Evolutionary conservation across 2,329 filamentous ascomycete species (phyloP), one percentile per base, ranked within the genome.

Genomic region (Penicillium sp.): DNA sequence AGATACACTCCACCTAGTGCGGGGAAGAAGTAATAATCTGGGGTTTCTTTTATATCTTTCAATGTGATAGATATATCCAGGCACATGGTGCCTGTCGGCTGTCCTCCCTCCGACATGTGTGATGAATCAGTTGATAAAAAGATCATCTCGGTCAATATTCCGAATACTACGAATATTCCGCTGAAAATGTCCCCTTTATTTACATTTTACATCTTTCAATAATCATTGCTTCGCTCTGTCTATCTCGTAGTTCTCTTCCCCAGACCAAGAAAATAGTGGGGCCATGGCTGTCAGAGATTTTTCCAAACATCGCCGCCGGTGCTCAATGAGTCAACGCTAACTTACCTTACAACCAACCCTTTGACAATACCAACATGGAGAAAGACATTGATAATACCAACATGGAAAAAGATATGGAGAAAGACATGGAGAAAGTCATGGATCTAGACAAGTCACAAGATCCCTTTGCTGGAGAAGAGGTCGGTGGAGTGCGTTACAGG

Each of bases 401-500:
- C 10, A 29, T 41, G 29, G 39, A 52, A 12, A 44, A 44, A 21
- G 49, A 44, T 3, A 15, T 52, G 29, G 49, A 44, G 10, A 44
- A 44, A n/a, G 49, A 33, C 13, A n/a, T 27, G 49, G 49, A 42
- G 25, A 12, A 41, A 21, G n/a, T 10, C 19, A 13, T 52, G 19
- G 49, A 44, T 25, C 13, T 21, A 31, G 49, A 25, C 9, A 51
- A 51, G 39, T 19, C 38, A 27, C 25, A 52, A 25, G 73, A 75
- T 56, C 70, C 71, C 3, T 75, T 75, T 60, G 72, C 72, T 21
- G 63, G 73, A 61, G 73, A 75, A 62, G 67, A 67, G 39, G 55
- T 58, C 27, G 66, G 70, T 9, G 75, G 77, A 51, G 75, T 82
- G 50, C 76, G 82, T 57, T 82, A 81, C 63, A 77, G 77, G 60